Base-by-base conservation (phyloP, 2,329 filamentous ascomycete genomes). In the Penicillium sclerotigenum region DNA sequence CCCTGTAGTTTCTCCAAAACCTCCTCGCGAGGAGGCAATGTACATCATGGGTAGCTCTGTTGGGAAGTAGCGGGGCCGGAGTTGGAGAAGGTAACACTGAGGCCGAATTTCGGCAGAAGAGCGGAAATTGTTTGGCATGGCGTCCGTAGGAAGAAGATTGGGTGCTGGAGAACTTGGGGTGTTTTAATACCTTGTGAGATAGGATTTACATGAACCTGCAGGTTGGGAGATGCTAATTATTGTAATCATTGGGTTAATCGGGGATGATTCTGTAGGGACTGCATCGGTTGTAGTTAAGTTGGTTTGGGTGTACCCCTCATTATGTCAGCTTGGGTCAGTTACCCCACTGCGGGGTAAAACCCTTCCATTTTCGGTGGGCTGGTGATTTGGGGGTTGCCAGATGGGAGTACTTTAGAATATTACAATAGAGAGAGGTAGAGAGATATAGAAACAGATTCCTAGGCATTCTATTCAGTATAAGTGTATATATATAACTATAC, bases 301-400 rank as follows among this genome's bases (percentile, higher is more conserved):
- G 33, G 14, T 0, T 14, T n/a, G n/a, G 9, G n/a, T 5, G 38
- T 62, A 64, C 64, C 64, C 64, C 64, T 64, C 64, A 66, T 64
- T 65, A 66, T 41, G 53, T 65, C 55, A 66, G 38, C 22, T 6
- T 41, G n/a, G 26, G 37, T 40, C 37, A 26, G 40, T 42, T 26
- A 42, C 40, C 22, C 40, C 40, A 16, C 40, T 11, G 40, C 40
- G 40, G 40, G 22, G 40, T 42, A 42, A 26, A 8, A 26, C 1
- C n/a, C n/a, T 13, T 11, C 7, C 8, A 18, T 42, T 6, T 26
- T n/a, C 26, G 22, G 24, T 42, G 22, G 40, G 40, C 22, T 42
- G 34, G 34, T 5, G 34, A 18, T 36, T 33, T 6, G 5, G 13
- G 13, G 31, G 8, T 16, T 29, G 10, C 10, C n/a, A 9, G 20